Evolutionary conservation across 2,329 filamentous ascomycete genomes (phyloP).

Genomic region (Paradendryphiella salina): DNA sequence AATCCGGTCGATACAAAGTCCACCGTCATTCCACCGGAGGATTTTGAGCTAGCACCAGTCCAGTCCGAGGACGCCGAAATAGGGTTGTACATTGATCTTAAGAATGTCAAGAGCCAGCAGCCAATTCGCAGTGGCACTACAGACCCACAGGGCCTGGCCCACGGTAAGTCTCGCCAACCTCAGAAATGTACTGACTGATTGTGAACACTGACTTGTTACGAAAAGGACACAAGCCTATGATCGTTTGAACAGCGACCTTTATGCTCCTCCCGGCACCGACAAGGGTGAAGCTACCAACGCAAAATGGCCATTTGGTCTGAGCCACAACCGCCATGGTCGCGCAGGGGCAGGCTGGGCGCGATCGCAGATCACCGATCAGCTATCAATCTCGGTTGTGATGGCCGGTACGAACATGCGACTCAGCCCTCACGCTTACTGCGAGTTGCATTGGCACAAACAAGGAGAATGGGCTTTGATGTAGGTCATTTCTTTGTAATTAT

Average conservation of each 20-base stretch:
- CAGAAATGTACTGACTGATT: rapidly evolving
- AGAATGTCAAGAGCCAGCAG: conserved; percentile 47
- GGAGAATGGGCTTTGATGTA: conserved; percentile 57
- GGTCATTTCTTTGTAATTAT: background rate
- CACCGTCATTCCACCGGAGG: conserved; percentile 39
- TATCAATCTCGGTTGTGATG: conserved; percentile 49
- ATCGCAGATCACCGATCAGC: conserved; percentile 46
- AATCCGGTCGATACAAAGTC: conserved; percentile 39
- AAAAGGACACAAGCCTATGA: conserved; percentile 33
- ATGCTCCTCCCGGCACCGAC: conserved; percentile 47
- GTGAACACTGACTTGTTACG: background rate
- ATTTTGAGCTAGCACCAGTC: conserved; percentile 45
- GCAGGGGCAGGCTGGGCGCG: conserved; percentile 49
- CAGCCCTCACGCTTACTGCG: conserved; percentile 58
- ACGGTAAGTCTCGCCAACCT: conserved; percentile 17
- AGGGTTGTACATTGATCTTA: conserved; percentile 47
- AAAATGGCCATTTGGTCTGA: conserved; percentile 51
- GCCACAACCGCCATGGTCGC: conserved; percentile 48
- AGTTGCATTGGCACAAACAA: conserved; percentile 65
- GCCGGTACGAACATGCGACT: conserved; percentile 51
- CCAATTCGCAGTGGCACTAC: conserved; percentile 46
- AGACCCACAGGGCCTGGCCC: conserved; percentile 48
- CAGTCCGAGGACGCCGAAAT: conserved; percentile 45
- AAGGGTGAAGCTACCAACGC: conserved; percentile 46
- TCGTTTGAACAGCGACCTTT: conserved; percentile 48